A percentile compares a stretch with the other conserved stretches of the same genome.
These are phyloP conservation scores for Lolium perenne DNA, from an alignment of 176 grass and related monocot species.

Conservation along the genomic window DNA sequence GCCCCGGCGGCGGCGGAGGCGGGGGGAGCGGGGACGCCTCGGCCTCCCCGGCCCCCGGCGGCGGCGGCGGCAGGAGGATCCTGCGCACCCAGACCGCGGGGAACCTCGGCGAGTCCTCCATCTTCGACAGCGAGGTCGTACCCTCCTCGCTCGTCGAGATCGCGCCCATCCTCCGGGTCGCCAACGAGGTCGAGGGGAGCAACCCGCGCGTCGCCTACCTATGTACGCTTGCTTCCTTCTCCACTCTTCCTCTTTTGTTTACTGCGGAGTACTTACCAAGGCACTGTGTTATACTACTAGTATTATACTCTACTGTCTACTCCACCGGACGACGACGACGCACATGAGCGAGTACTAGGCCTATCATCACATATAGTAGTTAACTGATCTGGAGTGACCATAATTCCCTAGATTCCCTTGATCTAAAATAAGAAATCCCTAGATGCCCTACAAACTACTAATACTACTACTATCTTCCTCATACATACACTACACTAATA, in stretches of 20 bases:
- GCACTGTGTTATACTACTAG: background rate
- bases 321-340: background rate
- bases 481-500: no score
- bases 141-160: constrained; percentile 80
- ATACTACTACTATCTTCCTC: no score
- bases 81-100: constrained; percentile 3
- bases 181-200: constrained; percentile 77
- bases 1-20: background rate
- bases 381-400: no score
- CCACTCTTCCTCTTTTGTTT: background rate
- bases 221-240: constrained; percentile 30
- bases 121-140: constrained; percentile 86
- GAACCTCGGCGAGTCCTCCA: constrained; percentile 65
- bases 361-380: background rate
- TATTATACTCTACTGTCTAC: background rate
- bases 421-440: no score
- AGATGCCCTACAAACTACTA: no score
- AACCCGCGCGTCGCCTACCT: constrained; percentile 83
- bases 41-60: background rate
- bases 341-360: background rate
- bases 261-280: background rate
- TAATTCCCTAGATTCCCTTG: no score
- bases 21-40: background rate
- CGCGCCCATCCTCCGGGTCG: constrained; percentile 84
- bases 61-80: background rate